Conservation (phyloP, 306 rosid genomes). For the Argentina anserina region DNA sequence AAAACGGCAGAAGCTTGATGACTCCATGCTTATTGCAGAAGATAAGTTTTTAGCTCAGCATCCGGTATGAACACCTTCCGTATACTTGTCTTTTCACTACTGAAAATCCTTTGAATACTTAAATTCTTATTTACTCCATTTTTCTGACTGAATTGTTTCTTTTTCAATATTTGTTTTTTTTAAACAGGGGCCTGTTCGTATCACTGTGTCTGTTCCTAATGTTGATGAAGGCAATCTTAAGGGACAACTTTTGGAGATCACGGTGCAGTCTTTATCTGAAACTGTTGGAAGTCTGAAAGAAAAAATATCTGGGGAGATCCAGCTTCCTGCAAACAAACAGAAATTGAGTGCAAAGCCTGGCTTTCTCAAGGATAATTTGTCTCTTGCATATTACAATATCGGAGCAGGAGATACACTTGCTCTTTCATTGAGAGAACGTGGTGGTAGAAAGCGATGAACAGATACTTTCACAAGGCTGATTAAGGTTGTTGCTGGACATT, state of each 20-base stretch:
- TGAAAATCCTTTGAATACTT: background rate
- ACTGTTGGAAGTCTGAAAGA: constrained; percentile 84
- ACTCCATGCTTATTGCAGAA: constrained; percentile 77
- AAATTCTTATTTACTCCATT: background rate
- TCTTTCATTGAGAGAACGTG: constrained; percentile 89
- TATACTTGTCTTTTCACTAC: background rate
- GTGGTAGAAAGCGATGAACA: constrained; percentile 91
- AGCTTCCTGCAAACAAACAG: constrained; percentile 98
- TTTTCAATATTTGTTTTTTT: background rate
- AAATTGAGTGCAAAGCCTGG: constrained; percentile 95
- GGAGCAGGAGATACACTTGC: constrained; percentile 71
- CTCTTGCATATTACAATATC: constrained; percentile 86
- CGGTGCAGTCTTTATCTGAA: constrained; percentile 77
- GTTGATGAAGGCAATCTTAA: constrained; percentile 92
- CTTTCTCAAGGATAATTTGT: constrained; percentile 90
- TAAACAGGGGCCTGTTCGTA: constrained; percentile 67
- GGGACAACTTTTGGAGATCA: constrained; percentile 76
- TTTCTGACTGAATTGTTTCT: background rate
- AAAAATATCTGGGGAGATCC: constrained; percentile 93
- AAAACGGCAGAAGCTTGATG: constrained; percentile 84
- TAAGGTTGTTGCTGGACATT: constrained; percentile 54
- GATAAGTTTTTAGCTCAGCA: constrained; percentile 88
- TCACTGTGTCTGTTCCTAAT: constrained; percentile 73
- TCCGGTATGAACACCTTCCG: constrained; percentile 45
- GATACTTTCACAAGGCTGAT: constrained; percentile 17